Conservation (phyloP, 805 yeast species). For the Candida saitoana region DNA sequence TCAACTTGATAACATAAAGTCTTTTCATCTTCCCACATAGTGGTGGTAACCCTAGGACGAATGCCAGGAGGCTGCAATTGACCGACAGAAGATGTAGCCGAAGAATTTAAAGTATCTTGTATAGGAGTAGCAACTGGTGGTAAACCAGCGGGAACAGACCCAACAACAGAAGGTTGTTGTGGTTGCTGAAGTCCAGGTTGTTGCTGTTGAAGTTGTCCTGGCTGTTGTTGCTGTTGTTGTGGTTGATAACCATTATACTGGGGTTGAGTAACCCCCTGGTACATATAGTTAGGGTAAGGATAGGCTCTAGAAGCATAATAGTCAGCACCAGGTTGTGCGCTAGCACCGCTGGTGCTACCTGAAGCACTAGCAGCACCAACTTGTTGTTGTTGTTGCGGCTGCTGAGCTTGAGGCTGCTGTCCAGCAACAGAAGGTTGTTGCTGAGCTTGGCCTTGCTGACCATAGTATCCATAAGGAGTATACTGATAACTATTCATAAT, state of each 20-base stretch:
- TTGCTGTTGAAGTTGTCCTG: conserved; percentile 1
- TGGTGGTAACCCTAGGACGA: conserved; percentile 69
- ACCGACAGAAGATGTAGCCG: conserved; percentile 31
- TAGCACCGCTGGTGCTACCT: neutral
- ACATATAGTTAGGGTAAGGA: conserved; percentile 17
- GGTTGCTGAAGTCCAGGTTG: conserved; percentile 6
- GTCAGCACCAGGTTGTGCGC: neutral
- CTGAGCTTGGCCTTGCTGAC: neutral
- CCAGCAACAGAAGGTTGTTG: neutral
- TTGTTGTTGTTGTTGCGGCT: neutral
- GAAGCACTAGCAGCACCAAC: neutral
- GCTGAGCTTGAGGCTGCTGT: neutral
- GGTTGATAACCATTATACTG: neutral
- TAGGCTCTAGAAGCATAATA: conserved; percentile 6
- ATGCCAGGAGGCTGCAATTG: conserved; percentile 45
- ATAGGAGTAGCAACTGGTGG: conserved; percentile 10
- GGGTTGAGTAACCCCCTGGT: conserved; percentile 24
- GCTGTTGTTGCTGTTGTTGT: conserved; percentile 8
- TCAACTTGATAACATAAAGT: conserved; percentile 83
- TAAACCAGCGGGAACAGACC: conserved; percentile 2
- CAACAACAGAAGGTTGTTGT: neutral
- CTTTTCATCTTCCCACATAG: conserved; percentile 89
- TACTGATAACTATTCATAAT: conserved; percentile 2
- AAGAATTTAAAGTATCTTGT: conserved; percentile 16
- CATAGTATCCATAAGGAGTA: conserved; percentile 2